These are phyloP conservation scores for Boletus barrowsii DNA, from an alignment of 768 basidiomycete genomes.

Conservation along the genomic window DNA sequence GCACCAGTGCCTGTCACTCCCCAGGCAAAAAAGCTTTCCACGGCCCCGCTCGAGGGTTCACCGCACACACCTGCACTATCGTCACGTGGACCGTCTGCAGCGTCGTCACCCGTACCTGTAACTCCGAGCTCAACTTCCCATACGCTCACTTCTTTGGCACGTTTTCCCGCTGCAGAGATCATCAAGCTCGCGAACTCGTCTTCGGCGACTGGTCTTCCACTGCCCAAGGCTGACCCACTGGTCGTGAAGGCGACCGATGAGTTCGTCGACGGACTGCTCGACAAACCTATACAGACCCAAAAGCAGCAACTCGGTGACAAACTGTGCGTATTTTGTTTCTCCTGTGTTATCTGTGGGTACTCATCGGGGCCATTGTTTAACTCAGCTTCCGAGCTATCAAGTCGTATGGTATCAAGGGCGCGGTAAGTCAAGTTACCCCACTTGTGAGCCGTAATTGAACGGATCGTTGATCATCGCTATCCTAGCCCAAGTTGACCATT, in stretches of 20 bases:
- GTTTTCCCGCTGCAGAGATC: conserved; percentile 73
- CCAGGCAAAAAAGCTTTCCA: conserved; percentile 53
- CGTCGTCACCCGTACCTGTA: conserved; percentile 65
- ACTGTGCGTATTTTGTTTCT: conserved; percentile 43
- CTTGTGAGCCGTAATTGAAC: background rate
- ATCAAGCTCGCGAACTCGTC: conserved; percentile 58
- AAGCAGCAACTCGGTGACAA: conserved; percentile 84
- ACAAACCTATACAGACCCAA: conserved; percentile 54
- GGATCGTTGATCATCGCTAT: conserved; percentile 1
- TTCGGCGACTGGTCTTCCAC: conserved; percentile 45
- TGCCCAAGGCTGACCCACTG: conserved; percentile 68
- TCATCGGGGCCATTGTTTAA: conserved; percentile 20
- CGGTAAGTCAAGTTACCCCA: conserved; percentile 44
- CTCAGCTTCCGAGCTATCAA: conserved; percentile 60
- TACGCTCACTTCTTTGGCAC: conserved; percentile 69
- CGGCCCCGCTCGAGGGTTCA: conserved; percentile 41
- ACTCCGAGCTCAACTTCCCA: conserved; percentile 51
- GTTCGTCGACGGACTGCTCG: conserved; percentile 62
- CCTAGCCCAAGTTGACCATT: conserved; percentile 81
- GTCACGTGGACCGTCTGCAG: conserved; percentile 68
- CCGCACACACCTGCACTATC: conserved; percentile 78
- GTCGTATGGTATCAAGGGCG: conserved; percentile 76
- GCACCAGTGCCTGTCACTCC: conserved; percentile 54
- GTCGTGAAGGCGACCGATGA: conserved; percentile 68
- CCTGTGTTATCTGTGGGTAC: conserved; percentile 9